Percentiles rank a stretch among this genome's conserved stretches.
Evolutionary conservation across 768 basidiomycete species (phyloP).

Genomic region (Chalciporus sphaerocephalus): DNA sequence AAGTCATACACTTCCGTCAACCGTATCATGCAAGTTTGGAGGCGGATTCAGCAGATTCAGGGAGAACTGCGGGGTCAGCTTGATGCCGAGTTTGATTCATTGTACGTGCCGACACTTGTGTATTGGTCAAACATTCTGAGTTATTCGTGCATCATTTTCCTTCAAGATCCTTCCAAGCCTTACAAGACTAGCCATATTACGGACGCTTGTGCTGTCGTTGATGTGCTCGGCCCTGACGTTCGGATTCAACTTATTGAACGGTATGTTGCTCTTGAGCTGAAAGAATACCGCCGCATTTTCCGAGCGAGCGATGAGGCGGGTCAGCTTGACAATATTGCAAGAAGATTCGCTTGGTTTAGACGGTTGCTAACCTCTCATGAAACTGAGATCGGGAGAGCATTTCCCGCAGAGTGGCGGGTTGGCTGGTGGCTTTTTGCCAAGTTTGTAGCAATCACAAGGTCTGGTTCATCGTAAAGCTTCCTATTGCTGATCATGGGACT

Average conservation of each 20-base stretch:
- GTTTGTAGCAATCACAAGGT: constrained; percentile 92
- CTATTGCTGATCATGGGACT: background rate
- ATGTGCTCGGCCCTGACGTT: constrained; percentile 83
- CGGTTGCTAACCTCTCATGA: constrained; percentile 83
- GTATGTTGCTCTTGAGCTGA: constrained; percentile 84
- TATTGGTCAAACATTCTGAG: background rate
- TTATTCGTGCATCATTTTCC: constrained; percentile 49
- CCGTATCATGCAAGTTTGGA: constrained; percentile 72
- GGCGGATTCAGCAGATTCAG: constrained; percentile 76
- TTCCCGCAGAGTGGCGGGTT: constrained; percentile 84
- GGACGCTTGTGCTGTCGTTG: constrained; percentile 85
- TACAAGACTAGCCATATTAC: constrained; percentile 61
- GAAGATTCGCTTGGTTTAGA: constrained; percentile 94
- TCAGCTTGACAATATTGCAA: constrained; percentile 88
- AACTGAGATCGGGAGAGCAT: constrained; percentile 76
- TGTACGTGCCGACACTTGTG: constrained; percentile 52
- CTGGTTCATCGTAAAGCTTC: background rate
- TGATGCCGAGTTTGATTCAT: constrained; percentile 87
- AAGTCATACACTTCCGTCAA: constrained; percentile 74
- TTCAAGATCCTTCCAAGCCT: constrained; percentile 69
- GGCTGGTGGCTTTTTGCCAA: constrained; percentile 76
- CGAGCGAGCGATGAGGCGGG: constrained; percentile 91
- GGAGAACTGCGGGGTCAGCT: constrained; percentile 76
- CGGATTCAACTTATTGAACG: constrained; percentile 79
- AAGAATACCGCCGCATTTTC: constrained; percentile 96